Evolutionary conservation across 768 basidiomycete species (phyloP).

Genomic region (Boletus tomentosulus): DNA sequence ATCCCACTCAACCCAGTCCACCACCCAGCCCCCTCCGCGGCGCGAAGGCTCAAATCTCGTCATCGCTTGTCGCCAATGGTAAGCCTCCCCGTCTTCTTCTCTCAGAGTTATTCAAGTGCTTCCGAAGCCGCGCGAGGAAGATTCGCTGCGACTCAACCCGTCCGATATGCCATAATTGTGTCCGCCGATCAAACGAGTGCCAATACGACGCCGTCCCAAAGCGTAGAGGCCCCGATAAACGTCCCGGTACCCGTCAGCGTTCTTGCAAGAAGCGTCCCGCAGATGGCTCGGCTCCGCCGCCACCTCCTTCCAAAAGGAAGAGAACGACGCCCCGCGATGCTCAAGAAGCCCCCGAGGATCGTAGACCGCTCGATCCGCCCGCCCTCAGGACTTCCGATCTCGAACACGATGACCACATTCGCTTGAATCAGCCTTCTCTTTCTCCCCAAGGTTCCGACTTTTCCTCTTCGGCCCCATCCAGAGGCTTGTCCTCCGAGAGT

Average conservation of each 20-base stretch:
- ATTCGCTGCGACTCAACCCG: constrained; percentile 83
- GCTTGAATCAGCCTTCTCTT: constrained; percentile 30
- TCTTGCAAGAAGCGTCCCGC: constrained; percentile 78
- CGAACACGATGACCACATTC: constrained; percentile 21
- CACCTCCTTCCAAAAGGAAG: constrained; percentile 53
- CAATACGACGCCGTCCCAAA: constrained; percentile 78
- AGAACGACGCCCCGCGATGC: constrained; percentile 35
- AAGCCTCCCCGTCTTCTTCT: constrained; percentile 33
- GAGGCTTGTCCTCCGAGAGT: constrained; percentile 24
- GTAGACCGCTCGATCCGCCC: constrained; percentile 26
- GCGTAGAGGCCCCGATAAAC: constrained; percentile 82
- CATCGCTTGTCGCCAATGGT: constrained; percentile 86
- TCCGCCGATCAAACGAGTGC: constrained; percentile 71
- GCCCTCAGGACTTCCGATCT: constrained; percentile 24
- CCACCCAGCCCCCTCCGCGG: constrained; percentile 33
- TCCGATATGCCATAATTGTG: constrained; percentile 79
- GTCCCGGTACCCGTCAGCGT: constrained; percentile 77
- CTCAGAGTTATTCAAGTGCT: constrained; percentile 28
- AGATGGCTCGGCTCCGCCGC: constrained; percentile 47
- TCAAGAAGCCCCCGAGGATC: constrained; percentile 28
- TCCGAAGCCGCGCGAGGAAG: constrained; percentile 72
- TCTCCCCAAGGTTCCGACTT: constrained; percentile 30
- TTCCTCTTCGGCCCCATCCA: constrained; percentile 27
- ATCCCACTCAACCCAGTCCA: constrained; percentile 18
- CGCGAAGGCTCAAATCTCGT: constrained; percentile 65